Conservation (phyloP, 495 filamentous ascomycete species). For the Jackrogersella minutella region DNA sequence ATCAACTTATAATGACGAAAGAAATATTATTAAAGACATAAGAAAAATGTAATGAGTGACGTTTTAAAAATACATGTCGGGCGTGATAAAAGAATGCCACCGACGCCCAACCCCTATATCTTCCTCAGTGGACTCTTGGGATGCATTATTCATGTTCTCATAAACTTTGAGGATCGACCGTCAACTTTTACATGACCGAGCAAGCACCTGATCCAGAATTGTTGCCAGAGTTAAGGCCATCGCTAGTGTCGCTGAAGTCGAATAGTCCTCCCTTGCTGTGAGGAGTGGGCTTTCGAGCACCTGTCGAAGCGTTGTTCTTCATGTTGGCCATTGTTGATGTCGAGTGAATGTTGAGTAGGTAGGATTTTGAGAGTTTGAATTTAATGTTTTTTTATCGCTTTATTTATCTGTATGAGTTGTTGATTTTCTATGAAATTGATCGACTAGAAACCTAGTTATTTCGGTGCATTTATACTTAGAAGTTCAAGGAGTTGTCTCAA, state of each 20-base stretch:
- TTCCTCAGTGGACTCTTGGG: not conserved
- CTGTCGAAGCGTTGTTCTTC: constrained; percentile 14
- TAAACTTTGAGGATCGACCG: not conserved
- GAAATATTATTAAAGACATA: not conserved
- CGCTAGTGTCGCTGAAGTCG: constrained; percentile 33
- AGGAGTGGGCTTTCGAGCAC: constrained; percentile 19
- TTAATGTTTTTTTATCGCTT: too few species aligned
- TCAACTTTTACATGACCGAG: constrained; percentile 27
- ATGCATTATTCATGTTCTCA: constrained; percentile 8
- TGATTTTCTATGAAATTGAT: not conserved
- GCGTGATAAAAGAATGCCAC: constrained; percentile 1
- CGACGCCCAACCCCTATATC: not conserved
- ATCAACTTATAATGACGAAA: not conserved
- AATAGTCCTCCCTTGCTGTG: constrained; percentile 37
- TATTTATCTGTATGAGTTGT: not conserved
- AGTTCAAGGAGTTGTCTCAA: not conserved
- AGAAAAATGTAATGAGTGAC: constrained; percentile 20
- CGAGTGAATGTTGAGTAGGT: not conserved
- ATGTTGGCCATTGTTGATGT: constrained; percentile 20
- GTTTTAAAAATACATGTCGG: not conserved
- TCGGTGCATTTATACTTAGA: not conserved
- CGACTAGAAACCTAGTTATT: not conserved
- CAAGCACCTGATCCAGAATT: constrained; percentile 14
- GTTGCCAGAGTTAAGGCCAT: constrained; percentile 5
- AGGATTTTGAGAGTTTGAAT: not conserved